These are phyloP conservation scores for Colletotrichum endophyticum DNA, from an alignment of 2,329 filamentous ascomycete species.

Conservation along the genomic window DNA sequence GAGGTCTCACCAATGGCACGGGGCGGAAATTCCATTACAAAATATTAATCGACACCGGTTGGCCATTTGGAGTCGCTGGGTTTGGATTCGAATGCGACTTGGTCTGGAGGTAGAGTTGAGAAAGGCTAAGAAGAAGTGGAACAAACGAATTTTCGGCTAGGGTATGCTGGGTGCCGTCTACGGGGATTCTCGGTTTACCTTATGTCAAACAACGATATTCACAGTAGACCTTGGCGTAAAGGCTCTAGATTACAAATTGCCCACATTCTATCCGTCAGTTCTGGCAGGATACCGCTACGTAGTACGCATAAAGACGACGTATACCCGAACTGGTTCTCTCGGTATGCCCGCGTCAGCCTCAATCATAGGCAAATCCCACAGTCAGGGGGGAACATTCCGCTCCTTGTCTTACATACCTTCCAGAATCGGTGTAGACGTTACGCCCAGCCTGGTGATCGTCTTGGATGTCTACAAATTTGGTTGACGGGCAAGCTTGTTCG, in stretches of 20 bases:
- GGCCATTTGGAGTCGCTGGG: not conserved
- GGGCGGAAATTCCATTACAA: not conserved
- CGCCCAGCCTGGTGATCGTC: not conserved
- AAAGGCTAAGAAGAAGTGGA: not conserved
- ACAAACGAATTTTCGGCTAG: not conserved
- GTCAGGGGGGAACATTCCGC: not conserved
- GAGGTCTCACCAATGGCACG: not conserved
- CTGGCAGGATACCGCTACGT: not conserved
- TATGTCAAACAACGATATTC: not conserved
- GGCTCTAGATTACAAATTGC: not conserved
- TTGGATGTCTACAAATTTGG: not conserved
- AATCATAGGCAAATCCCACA: not conserved
- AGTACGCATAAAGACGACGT: not conserved
- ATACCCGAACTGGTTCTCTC: not conserved
- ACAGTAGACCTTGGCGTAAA: not conserved
- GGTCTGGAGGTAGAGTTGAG: not conserved
- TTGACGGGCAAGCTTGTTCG: not conserved
- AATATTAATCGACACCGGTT: not conserved
- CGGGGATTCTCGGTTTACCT: not conserved
- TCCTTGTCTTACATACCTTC: not conserved
- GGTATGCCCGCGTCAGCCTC: not conserved
- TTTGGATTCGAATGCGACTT: not conserved
- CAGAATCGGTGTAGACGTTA: not conserved
- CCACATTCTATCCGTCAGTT: not conserved
- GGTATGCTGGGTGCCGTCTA: not conserved